Evolutionary conservation across 345 rosid genomes (phyloP), one percentile per base, ranked within the genome.

Genomic region (Mallotus nudiflorus): DNA sequence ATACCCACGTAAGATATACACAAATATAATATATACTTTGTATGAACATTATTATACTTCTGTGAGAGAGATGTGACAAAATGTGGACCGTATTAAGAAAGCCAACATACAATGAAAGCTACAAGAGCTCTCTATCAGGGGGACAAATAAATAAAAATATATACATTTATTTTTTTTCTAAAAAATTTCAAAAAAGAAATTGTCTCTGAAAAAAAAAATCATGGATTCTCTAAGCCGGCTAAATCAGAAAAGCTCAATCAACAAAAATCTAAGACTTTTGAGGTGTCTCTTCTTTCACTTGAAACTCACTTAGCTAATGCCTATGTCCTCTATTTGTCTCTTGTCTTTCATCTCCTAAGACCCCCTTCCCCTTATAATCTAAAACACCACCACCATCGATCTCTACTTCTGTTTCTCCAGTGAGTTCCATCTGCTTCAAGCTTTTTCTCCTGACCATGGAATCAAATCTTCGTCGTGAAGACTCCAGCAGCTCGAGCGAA

Each of bases 81-180:
- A 56, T 56, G 9, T 14, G 73, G 71, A 73, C 78, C 70, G 59
- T 55, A 68, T 66, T 62, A 63, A 50, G 65, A 46, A 75, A 73
- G 70, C 49, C 44, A 57, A 9, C 35, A 48, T 40, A 40, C 39
- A 42, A 61, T 63, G 79, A 79, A 75, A 78, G 78, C 72, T 33
- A 78, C 78, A 70, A 57, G 51, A 74, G 62, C 49, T 52, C 49
- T 52, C 9, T 44, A 61, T 57, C 33, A 40, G 54, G 59, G 37
- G 66, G 76, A 70, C 65, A 48, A 33, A 33, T 33, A 33, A 33
- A 33, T 33, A 6, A 33, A 33, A 33, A 33, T 33, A 33, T 33
- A 33, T n/a, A n/a, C n/a, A n/a, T n/a, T n/a, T n/a, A 33, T 33
- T 33, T 33, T 33, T 33, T 6, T 33, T 6, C 24, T 22, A 54